Percentiles rank a stretch among this genome's conserved stretches.
phyloP scores from a whole-genome alignment of 805 yeast species.

The Ogataea wickerhamii region DNA sequence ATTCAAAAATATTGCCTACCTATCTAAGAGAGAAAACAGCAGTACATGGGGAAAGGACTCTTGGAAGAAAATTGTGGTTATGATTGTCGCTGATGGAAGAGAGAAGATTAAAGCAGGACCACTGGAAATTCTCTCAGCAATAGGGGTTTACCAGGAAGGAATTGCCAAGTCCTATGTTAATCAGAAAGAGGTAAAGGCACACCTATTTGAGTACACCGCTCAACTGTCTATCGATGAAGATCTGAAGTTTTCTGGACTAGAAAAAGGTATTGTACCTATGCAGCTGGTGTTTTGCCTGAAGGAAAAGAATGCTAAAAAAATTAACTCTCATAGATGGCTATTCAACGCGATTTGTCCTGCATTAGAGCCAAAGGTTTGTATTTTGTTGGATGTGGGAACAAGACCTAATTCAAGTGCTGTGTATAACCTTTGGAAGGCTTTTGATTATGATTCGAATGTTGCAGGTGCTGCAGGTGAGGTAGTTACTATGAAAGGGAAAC shows the following conservation, averaged over 20 bases:
- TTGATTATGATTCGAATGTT: constrained; percentile 91
- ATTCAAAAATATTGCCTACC: constrained; percentile 85
- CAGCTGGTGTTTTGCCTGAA: constrained; percentile 90
- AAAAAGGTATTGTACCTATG: constrained; percentile 88
- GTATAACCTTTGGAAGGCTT: constrained; percentile 95
- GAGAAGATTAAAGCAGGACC: constrained; percentile 82
- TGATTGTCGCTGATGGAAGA: constrained; percentile 93
- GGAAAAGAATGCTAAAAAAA: constrained; percentile 87
- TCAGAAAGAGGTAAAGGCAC: constrained; percentile 87
- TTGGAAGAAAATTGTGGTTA: constrained; percentile 94
- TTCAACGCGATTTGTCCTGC: constrained; percentile 93
- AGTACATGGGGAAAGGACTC: constrained; percentile 94
- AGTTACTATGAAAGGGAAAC: constrained; percentile 89
- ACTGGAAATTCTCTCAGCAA: constrained; percentile 82
- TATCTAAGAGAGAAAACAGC: constrained; percentile 76
- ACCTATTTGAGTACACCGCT: constrained; percentile 92
- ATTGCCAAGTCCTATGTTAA: constrained; percentile 94
- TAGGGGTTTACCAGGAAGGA: constrained; percentile 97
- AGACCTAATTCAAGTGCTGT: constrained; percentile 85
- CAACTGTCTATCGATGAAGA: constrained; percentile 91
- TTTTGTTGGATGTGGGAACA: constrained; percentile 95
- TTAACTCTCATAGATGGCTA: constrained; percentile 97
- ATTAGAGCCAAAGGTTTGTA: constrained; percentile 85
- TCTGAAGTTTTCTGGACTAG: constrained; percentile 84
- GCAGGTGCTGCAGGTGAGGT: constrained; percentile 99